Conservation (phyloP, 139 green algal species). For the Chlamydomonas asymmetrica region DNA sequence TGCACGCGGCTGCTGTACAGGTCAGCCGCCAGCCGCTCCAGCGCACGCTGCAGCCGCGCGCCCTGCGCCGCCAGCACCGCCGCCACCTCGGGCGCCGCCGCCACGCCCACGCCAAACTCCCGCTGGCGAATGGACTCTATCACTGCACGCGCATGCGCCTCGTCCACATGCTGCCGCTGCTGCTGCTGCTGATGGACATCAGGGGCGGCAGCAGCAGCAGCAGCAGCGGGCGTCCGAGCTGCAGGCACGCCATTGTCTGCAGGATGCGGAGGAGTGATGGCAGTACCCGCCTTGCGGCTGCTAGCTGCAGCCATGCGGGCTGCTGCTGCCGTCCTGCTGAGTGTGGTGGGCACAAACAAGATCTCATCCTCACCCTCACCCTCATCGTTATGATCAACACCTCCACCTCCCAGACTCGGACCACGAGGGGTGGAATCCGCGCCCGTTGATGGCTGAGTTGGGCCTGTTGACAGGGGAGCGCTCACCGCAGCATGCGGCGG, state of each 20-base stretch:
- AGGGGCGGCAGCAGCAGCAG: background rate
- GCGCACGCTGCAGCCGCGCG: constrained; percentile 10
- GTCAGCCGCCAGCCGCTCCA: constrained; percentile 25
- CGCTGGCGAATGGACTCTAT: constrained; percentile 22
- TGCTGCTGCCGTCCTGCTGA: background rate
- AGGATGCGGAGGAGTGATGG: background rate
- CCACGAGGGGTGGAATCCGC: background rate
- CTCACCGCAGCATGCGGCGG: background rate
- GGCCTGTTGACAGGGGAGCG: too few species aligned
- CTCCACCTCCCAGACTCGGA: background rate
- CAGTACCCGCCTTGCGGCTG: too few species aligned
- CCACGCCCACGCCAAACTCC: constrained; percentile 27
- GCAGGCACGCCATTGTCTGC: background rate
- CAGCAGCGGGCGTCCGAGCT: background rate
- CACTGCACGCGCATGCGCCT: background rate
- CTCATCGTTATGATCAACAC: background rate
- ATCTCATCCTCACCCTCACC: too few species aligned
- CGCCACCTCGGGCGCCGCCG: constrained; percentile 13
- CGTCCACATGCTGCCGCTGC: background rate
- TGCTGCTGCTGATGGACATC: background rate
- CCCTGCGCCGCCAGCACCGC: constrained; percentile 27
- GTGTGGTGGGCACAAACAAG: too few species aligned
- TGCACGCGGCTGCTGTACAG: constrained; percentile 27
- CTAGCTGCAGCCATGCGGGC: background rate
- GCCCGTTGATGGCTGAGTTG: too few species aligned